Base-by-base conservation (phyloP, 2,329 filamentous ascomycete genomes). In the Emmonsiellopsis sp. region DNA sequence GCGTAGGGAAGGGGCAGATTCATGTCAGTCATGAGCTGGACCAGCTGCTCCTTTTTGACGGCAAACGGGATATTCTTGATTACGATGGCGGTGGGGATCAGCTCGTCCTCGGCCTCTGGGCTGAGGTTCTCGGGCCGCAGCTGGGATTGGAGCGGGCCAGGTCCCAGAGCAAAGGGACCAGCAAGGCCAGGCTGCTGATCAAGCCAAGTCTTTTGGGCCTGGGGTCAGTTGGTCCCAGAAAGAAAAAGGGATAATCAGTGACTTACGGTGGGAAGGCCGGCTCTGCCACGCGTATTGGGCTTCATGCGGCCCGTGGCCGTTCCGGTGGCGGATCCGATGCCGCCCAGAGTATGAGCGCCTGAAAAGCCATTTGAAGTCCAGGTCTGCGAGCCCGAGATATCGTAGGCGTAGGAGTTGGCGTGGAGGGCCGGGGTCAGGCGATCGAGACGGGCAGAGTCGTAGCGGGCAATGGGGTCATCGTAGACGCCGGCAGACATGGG, bases 61-160 rank as follows among this genome's bases (percentile, higher is more conserved):
- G 94, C 93, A 69, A 98, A 98, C 0, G 94, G 93, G 38, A 98
- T 98, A 68, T 98, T 98, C 76, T 98, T 98, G 73, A 98, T 97
- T 55, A 98, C 93, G 63, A 98, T 97, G 52, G 93, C 93, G 3
- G 93, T 98, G 2, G 92, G 92, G 55, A 98, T 98, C 56, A 98
- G 82, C 73, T 97, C 92, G 61, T 95, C 92, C 44, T 77, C 75
- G 35, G 61, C 63, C 48, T 76, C 74, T 34, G 67, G 68, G 13
- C 65, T 66, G 50, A 66, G 65, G 30, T 69, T 66, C 54, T 75
- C 73, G 52, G 70, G 64, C 37, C 73, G 73, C 55, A 73, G 64
- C 41, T 70, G 68, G 50, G 68, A 67, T 52, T 70, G 67, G 47
- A 72, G 62, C 32, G 70, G 69, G 26, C 65, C 66, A 44, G 72